These are phyloP conservation scores for Eucalyptus tenuipes DNA, from an alignment of 345 rosid species.

Conservation along the genomic window DNA sequence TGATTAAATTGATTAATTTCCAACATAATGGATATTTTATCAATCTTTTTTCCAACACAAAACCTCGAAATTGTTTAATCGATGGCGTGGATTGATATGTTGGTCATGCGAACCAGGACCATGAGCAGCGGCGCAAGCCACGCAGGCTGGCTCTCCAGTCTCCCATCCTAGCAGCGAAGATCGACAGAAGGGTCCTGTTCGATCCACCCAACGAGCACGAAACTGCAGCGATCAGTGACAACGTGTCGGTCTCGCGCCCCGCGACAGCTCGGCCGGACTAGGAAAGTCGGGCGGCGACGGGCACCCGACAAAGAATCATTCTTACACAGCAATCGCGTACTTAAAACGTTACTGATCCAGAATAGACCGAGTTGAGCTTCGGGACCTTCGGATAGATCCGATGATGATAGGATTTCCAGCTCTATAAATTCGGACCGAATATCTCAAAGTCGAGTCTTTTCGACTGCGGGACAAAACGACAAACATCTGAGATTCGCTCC, in stretches of 20 bases:
- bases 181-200: neutral
- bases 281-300: neutral
- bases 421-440: neutral
- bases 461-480: neutral
- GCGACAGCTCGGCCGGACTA: neutral
- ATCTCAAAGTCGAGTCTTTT: neutral
- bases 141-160: neutral
- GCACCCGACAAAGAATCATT: neutral
- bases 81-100: neutral
- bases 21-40: neutral
- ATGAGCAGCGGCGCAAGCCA: neutral
- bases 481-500: neutral
- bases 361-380: neutral
- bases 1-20: neutral
- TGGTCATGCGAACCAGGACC: neutral
- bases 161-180: neutral
- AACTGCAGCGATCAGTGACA: neutral
- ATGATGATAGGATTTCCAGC: neutral
- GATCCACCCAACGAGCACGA: neutral
- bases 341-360: neutral
- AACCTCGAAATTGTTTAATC: neutral
- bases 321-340: neutral
- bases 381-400: neutral
- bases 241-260: neutral
- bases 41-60: rapidly evolving